These are phyloP conservation scores for Blastomyces percursus DNA, from an alignment of 2,329 filamentous ascomycete genomes.

Conservation along the genomic window DNA sequence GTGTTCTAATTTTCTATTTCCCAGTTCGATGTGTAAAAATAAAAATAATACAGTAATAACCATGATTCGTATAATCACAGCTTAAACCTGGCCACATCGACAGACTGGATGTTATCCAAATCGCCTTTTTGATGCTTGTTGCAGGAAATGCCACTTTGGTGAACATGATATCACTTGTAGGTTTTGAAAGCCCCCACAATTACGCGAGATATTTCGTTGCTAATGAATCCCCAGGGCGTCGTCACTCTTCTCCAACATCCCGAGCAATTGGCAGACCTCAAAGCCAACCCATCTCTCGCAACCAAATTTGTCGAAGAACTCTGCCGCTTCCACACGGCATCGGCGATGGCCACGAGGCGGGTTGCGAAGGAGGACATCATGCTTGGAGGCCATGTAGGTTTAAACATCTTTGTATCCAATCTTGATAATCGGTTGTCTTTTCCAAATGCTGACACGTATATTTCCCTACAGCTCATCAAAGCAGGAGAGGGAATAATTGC, in stretches of 20 bases:
- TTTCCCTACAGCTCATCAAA: slow-evolving; percentile 25
- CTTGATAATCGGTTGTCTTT: not conserved
- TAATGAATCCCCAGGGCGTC: slow-evolving; percentile 28
- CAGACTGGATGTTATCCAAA: slow-evolving; percentile 30
- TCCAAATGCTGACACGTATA: not conserved
- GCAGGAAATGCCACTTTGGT: slow-evolving; percentile 45
- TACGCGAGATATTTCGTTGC: not conserved
- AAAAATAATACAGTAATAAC: not conserved
- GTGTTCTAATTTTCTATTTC: not conserved
- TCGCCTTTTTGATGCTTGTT: slow-evolving; percentile 42
- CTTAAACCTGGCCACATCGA: slow-evolving; percentile 23
- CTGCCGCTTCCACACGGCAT: slow-evolving; percentile 40
- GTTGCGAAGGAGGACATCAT: slow-evolving; percentile 40
- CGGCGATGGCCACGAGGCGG: slow-evolving; percentile 38
- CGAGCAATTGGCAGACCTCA: slow-evolving; percentile 33
- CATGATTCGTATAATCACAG: not conserved
- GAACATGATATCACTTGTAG: slow-evolving; percentile 40
- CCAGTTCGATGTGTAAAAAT: not conserved
- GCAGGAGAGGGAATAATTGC: slow-evolving; percentile 40
- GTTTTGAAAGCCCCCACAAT: not conserved
- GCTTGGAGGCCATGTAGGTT: slow-evolving; percentile 32
- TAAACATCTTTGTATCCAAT: not conserved
- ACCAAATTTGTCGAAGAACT: slow-evolving; percentile 39
- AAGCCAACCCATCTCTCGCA: slow-evolving; percentile 29
- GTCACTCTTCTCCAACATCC: slow-evolving; percentile 38